Percentiles rank a stretch among this genome's conserved stretches.
Evolutionary conservation across 1,284 basidiomycete genomes (phyloP).

Genomic region (Sphagnurus paluster): DNA sequence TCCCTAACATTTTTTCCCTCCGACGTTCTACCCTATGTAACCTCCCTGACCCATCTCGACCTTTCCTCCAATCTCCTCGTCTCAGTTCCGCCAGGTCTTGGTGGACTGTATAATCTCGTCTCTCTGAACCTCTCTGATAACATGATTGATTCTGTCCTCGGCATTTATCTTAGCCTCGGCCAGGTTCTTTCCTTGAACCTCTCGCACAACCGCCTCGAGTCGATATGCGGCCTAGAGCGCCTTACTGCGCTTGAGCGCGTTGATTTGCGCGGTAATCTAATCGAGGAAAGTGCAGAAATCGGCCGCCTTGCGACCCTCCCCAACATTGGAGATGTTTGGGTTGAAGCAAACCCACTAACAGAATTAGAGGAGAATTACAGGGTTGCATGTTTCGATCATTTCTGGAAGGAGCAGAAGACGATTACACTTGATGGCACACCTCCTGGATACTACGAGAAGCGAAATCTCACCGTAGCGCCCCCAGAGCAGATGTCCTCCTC

Average conservation of each 20-base stretch:
- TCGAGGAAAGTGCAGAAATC: conserved; percentile 86
- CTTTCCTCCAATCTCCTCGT: conserved; percentile 89
- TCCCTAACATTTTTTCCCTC: conserved; percentile 80
- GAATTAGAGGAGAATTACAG: conserved; percentile 75
- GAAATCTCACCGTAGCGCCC: conserved; percentile 50
- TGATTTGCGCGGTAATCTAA: conserved; percentile 81
- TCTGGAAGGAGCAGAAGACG: conserved; percentile 77
- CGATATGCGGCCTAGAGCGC: conserved; percentile 91
- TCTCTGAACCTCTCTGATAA: conserved; percentile 93
- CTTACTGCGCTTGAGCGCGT: conserved; percentile 81
- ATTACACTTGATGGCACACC: conserved; percentile 74
- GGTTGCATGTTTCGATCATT: conserved; percentile 77
- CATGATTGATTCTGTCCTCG: conserved; percentile 94
- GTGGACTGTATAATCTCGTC: conserved; percentile 72
- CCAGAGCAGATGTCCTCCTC: conserved; percentile 52
- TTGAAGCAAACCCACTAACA: conserved; percentile 79
- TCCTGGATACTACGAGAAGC: conserved; percentile 78
- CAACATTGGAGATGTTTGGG: conserved; percentile 75
- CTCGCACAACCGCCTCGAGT: conserved; percentile 86
- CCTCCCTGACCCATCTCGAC: conserved; percentile 84
- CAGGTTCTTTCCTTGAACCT: conserved; percentile 78
- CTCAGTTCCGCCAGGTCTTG: conserved; percentile 78
- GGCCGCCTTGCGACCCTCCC: conserved; percentile 82
- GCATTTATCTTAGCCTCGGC: conserved; percentile 82
- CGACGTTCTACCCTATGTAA: conserved; percentile 70